Conservation (phyloP, 257 asterid species). For the Solanum habrochaites region DNA sequence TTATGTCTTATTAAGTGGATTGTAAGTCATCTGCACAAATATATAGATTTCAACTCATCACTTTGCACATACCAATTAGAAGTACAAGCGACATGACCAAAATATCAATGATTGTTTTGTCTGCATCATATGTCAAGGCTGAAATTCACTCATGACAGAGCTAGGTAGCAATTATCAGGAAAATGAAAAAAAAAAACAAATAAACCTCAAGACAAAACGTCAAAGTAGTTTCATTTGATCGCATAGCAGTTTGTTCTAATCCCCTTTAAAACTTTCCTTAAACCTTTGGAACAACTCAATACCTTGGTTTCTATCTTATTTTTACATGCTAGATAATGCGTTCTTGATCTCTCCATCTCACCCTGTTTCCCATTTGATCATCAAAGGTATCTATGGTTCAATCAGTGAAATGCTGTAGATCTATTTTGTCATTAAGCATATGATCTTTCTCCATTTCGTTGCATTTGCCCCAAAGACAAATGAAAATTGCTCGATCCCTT, state of each 20-base stretch:
- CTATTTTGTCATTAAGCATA: neutral
- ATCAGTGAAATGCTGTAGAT: neutral
- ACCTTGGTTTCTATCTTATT: neutral
- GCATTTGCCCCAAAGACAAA: neutral
- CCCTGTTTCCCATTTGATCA: neutral
- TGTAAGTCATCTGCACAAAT: neutral
- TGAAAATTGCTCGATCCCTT: neutral
- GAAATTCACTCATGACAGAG: neutral
- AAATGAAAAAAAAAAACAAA: neutral
- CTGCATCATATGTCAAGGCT: neutral
- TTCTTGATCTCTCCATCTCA: neutral
- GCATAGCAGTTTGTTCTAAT: neutral
- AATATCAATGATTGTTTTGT: neutral
- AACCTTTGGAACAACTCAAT: neutral
- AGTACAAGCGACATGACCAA: neutral
- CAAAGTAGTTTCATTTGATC: neutral
- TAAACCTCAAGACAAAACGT: neutral
- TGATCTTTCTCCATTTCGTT: neutral
- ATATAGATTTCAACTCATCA: neutral
- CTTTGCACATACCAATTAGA: neutral
- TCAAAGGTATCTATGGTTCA: neutral
- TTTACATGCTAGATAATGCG: neutral
- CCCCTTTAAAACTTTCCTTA: neutral
- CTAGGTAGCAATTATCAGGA: neutral
- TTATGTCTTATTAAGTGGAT: neutral